Percentiles rank a stretch among this genome's conserved stretches.
Evolutionary conservation across 768 basidiomycete genomes (phyloP).

Genomic region (Clavulina sp.): DNA sequence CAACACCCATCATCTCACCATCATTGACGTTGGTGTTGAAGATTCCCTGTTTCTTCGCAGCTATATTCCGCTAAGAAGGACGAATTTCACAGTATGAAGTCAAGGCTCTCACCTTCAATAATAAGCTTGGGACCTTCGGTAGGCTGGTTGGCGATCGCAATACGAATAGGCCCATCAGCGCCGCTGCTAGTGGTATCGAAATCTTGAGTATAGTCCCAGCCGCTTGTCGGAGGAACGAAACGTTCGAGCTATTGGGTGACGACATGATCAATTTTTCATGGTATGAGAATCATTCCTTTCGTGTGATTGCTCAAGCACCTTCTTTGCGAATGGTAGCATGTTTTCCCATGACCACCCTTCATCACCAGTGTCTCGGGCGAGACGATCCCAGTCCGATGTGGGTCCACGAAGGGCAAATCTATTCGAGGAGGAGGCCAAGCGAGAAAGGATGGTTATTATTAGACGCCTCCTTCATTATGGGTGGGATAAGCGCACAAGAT

Average conservation of each 20-base stretch:
- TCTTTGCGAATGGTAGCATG: neutral
- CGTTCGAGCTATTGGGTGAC: neutral
- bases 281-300: neutral
- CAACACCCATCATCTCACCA: neutral
- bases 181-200: neutral
- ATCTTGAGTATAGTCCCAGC: neutral
- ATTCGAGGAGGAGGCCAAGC: too few relatives aligned
- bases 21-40: neutral
- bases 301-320: neutral
- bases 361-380: neutral
- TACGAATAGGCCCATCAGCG: neutral
- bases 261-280: too few relatives aligned
- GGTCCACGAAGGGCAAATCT: neutral
- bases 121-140: neutral
- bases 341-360: neutral
- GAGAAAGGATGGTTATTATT: too few relatives aligned
- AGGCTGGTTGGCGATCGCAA: neutral
- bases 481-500: too few relatives aligned
- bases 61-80: too few relatives aligned
- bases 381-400: neutral
- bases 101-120: neutral
- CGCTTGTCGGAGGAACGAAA: neutral
- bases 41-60: neutral
- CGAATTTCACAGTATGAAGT: too few relatives aligned
- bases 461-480: too few relatives aligned